These are phyloP conservation scores for Amanita pallidorosea DNA, from an alignment of 768 basidiomycete species.

Conservation along the genomic window DNA sequence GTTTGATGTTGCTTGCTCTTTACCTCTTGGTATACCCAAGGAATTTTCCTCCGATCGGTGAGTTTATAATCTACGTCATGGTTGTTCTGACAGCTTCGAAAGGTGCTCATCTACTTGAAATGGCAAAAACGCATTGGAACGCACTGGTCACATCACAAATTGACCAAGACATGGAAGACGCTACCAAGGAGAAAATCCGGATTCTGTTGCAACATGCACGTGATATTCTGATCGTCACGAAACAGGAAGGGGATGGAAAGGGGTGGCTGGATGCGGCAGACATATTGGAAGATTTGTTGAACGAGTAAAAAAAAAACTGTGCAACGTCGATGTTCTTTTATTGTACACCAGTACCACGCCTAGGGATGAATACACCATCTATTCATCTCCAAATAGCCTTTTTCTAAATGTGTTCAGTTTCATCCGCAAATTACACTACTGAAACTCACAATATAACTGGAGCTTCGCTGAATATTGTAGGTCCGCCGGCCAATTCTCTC, in stretches of 20 bases:
- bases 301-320: not conserved
- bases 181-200: conserved; percentile 18
- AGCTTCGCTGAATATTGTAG: conserved; percentile 61
- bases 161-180: conserved; percentile 9
- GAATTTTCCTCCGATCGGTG: conserved; percentile 79
- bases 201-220: conserved; percentile 30
- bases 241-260: conserved; percentile 50
- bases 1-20: conserved; percentile 49
- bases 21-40: conserved; percentile 64
- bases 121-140: conserved; percentile 76
- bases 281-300: conserved; percentile 21
- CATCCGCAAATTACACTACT: not conserved
- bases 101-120: conserved; percentile 71
- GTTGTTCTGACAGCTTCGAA: not conserved
- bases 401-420: conserved; percentile 28
- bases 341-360: conserved; percentile 6
- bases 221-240: conserved; percentile 35
- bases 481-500: conserved; percentile 77
- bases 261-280: conserved; percentile 49
- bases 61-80: conserved; percentile 10
- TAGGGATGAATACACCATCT: conserved; percentile 1
- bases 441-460: conserved; percentile 56
- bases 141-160: conserved; percentile 25
- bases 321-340: not conserved
- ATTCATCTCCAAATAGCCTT: conserved; percentile 52